Evolutionary conservation across 164 flowering plant genomes (phyloP).

Genomic region (Sedum album): DNA sequence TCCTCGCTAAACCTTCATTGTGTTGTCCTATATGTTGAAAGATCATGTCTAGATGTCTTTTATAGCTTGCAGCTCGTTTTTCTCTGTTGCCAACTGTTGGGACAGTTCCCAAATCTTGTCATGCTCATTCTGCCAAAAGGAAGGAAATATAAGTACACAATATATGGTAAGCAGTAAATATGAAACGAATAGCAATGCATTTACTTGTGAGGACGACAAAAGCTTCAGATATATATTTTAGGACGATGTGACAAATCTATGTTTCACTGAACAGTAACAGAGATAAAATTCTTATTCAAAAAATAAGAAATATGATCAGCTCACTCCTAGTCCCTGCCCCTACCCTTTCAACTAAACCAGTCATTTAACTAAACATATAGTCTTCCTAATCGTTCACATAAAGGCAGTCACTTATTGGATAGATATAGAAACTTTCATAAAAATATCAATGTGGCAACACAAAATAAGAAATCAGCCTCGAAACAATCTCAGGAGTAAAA

Average conservation of each 20-base stretch:
- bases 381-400: not conserved
- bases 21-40: constrained; percentile 65
- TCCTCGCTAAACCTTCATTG: constrained; percentile 39
- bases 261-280: not conserved
- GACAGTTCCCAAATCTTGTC: constrained; percentile 56
- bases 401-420: not conserved
- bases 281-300: not conserved
- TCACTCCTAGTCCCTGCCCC: not conserved
- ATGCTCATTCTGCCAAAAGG: constrained; percentile 48
- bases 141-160: not conserved
- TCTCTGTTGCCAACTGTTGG: constrained; percentile 54
- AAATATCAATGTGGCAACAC: too few species aligned
- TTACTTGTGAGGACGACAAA: not conserved
- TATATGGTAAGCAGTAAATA: not conserved
- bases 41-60: constrained; percentile 55
- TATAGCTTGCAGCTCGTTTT: constrained; percentile 50
- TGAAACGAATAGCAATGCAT: not conserved
- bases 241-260: not conserved
- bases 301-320: not conserved
- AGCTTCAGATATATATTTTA: not conserved
- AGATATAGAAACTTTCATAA: too few species aligned
- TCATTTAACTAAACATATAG: not conserved
- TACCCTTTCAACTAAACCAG: not conserved
- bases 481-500: too few species aligned
- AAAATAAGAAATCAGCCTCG: too few species aligned